Conservation (phyloP, 768 basidiomycete genomes). For the Nevesoporus exiguus region DNA sequence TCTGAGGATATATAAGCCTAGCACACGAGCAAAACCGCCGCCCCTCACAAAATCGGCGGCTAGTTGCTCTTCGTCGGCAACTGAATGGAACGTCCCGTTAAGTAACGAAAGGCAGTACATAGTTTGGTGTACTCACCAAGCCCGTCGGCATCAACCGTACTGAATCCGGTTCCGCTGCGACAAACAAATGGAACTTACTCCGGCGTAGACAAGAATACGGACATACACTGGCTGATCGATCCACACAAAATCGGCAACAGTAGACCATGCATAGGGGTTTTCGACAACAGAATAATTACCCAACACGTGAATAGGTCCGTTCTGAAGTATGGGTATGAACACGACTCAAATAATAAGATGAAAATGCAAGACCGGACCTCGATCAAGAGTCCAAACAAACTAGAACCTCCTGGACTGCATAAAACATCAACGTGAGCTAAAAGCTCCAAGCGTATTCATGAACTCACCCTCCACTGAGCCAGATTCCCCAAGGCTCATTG, state of each 20-base stretch:
- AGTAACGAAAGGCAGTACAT: not conserved
- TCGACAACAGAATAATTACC: slow-evolving; percentile 43
- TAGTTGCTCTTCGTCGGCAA: slow-evolving; percentile 61
- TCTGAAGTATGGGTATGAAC: slow-evolving; percentile 35
- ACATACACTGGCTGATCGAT: slow-evolving; percentile 64
- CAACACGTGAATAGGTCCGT: slow-evolving; percentile 59
- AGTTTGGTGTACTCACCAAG: slow-evolving; percentile 39
- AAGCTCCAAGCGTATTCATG: not conserved
- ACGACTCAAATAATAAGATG: not conserved
- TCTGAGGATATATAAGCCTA: slow-evolving; percentile 34
- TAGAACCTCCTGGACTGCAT: slow-evolving; percentile 61
- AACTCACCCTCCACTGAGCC: slow-evolving; percentile 66
- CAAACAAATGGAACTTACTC: not conserved
- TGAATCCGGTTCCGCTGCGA: slow-evolving; percentile 55
- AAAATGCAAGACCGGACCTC: slow-evolving; percentile 41
- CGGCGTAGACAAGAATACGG: not conserved
- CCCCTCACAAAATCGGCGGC: slow-evolving; percentile 43
- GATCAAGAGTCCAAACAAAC: slow-evolving; percentile 57
- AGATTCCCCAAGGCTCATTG: slow-evolving; percentile 62
- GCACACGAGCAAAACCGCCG: not conserved
- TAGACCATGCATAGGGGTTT: slow-evolving; percentile 57
- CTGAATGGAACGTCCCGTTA: slow-evolving; percentile 28
- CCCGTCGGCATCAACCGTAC: slow-evolving; percentile 57
- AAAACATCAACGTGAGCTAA: not conserved
- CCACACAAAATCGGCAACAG: slow-evolving; percentile 56